A percentile compares a stretch with the other conserved stretches of the same genome.
phyloP scores from a whole-genome alignment of 2,329 filamentous ascomycete species.

The Cladosporium halotolerans region DNA sequence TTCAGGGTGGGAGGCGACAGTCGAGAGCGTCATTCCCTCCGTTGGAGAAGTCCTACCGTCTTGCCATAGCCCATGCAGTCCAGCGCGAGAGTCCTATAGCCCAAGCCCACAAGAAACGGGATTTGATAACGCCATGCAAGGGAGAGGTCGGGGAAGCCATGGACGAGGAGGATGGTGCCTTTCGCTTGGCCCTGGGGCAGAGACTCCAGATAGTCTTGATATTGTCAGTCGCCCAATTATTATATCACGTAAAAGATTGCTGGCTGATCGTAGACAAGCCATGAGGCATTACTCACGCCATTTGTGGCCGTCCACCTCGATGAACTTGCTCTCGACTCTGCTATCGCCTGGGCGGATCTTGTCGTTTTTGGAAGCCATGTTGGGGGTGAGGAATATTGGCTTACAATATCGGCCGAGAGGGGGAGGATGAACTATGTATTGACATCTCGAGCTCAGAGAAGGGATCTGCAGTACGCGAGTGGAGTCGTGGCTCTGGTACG shows the following conservation, averaged over 20 bases:
- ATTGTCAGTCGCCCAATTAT: neutral
- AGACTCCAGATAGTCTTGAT: constrained; percentile 41
- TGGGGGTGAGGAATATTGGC: neutral
- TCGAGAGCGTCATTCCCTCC: no score
- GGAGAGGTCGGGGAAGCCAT: constrained; percentile 69
- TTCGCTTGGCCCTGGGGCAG: constrained; percentile 21
- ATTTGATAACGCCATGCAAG: constrained; percentile 90
- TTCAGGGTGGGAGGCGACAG: no score
- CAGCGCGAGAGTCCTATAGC: constrained; percentile 72
- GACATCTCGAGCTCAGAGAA: no score
- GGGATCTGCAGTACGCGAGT: no score
- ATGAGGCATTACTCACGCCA: constrained; percentile 48
- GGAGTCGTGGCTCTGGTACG: no score
- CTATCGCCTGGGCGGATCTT: constrained; percentile 20
- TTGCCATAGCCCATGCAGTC: constrained; percentile 83
- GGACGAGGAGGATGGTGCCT: constrained; percentile 53
- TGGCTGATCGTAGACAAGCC: no score
- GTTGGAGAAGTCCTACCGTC: constrained; percentile 46
- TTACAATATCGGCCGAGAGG: no score
- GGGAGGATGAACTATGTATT: no score
- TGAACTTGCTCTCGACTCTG: constrained; percentile 44
- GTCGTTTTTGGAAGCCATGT: constrained; percentile 17
- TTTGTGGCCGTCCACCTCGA: constrained; percentile 59
- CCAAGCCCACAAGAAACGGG: constrained; percentile 63
- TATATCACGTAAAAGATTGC: neutral